Conservation (phyloP, 371 early-diverging fungal genomes). For the Mortierella polycephala region DNA sequence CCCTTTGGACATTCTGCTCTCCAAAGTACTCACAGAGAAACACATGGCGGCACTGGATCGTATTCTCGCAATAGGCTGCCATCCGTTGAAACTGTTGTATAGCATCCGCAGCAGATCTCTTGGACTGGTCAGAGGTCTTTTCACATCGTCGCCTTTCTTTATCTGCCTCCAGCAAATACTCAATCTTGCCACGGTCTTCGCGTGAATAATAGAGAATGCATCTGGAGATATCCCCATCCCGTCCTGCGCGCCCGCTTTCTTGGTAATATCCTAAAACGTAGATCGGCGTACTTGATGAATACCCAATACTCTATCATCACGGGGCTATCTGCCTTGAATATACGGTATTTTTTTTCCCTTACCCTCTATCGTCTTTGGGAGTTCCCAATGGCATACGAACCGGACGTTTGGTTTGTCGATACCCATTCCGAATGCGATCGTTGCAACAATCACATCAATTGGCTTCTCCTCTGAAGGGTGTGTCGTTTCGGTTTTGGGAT, state of each 20-base stretch:
- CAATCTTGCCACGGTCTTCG: constrained; percentile 76
- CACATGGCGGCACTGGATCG: constrained; percentile 88
- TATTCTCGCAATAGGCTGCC: constrained; percentile 93
- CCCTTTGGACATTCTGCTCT: constrained; percentile 60
- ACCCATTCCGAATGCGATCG: constrained; percentile 99
- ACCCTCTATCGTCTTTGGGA: constrained; percentile 96
- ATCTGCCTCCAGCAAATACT: constrained; percentile 81
- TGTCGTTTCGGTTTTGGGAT: background rate
- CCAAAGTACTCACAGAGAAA: constrained; percentile 95
- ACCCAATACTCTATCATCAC: too few species aligned
- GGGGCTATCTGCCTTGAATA: too few species aligned
- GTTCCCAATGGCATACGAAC: constrained; percentile 95
- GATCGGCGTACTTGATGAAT: fast-evolving
- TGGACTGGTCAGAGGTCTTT: constrained; percentile 50
- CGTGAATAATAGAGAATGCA: constrained; percentile 93
- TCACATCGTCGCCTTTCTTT: constrained; percentile 85
- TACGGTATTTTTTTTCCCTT: background rate
- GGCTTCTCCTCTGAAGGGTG: constrained; percentile 11
- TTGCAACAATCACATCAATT: constrained; percentile 86
- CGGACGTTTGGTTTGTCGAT: constrained; percentile 99
- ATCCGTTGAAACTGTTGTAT: constrained; percentile 85
- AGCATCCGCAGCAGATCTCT: constrained; percentile 4
- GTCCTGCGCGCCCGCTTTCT: constrained; percentile 99
- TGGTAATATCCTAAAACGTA: constrained; percentile 73
- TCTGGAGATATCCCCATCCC: constrained; percentile 89